A percentile compares a stretch with the other conserved stretches of the same genome.
Evolutionary conservation across 225 moss, liverwort and hornwort genomes (phyloP).

Genomic region (Sphagnum contortum): DNA sequence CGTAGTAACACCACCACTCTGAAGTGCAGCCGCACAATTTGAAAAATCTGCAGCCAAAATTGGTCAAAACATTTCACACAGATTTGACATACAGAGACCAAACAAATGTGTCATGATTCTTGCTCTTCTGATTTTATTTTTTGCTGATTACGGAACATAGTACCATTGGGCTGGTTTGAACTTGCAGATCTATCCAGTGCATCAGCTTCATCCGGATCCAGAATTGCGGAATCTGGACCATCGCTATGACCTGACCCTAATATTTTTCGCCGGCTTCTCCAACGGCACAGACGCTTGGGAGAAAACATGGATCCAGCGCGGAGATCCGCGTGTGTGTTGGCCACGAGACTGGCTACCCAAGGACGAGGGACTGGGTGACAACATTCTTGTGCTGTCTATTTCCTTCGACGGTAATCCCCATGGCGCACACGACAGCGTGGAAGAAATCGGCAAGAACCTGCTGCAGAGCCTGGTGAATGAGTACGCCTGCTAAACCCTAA

Average conservation of each 20-base stretch:
- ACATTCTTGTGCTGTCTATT: constrained; percentile 16
- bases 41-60: too few relatives aligned
- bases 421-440: constrained; percentile 20
- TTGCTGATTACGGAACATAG: too few relatives aligned
- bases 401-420: constrained; percentile 20
- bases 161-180: too few relatives aligned
- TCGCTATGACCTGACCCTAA: not conserved
- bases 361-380: constrained; percentile 6
- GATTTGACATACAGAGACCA: too few relatives aligned
- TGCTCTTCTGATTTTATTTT: too few relatives aligned
- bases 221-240: too few relatives aligned
- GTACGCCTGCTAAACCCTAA: not conserved
- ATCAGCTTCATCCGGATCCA: too few relatives aligned
- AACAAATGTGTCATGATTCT: too few relatives aligned
- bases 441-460: constrained; percentile 26
- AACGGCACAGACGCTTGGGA: constrained; percentile 10
- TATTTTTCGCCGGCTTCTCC: constrained; percentile 20
- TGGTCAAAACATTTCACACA: too few relatives aligned
- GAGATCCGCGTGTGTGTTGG: constrained; percentile 14
- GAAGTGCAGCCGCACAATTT: too few relatives aligned
- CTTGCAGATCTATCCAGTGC: too few relatives aligned
- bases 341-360: constrained; percentile 19
- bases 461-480: constrained; percentile 11
- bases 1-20: too few relatives aligned
- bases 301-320: constrained; percentile 15